Evolutionary conservation across 768 basidiomycete species (phyloP), one percentile per base, ranked within the genome.

Genomic region (Hygrocybe coccinea): DNA sequence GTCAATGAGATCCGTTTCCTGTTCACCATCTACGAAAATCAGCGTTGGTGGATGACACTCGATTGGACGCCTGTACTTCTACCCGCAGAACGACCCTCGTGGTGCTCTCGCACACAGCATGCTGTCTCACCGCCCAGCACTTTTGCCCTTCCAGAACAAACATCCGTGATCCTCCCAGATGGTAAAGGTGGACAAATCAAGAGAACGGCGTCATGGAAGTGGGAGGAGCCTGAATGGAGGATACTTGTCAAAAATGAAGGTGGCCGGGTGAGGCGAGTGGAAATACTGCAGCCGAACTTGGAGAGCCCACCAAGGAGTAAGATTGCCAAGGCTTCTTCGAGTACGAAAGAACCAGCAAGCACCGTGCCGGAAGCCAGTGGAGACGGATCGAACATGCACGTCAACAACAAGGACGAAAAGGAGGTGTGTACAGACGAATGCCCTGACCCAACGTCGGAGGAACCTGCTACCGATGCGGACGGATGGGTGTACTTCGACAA

Each of bases 31-130:
- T 86, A 91, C 65, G 93, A 97, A 69, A 95, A 95, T 70, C 93
- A 97, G 71, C 80, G 94, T 5, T 95, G 94, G 94, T 97, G 94
- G 94, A 84, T 97, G 82, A 93, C 89, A 11, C 80, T 97, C 43
- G 94, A 97, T 71, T 97, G 91, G 91, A 95, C 94, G 1, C 88
- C 90, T 2, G 92, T 93, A 1, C 80, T 97, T 7, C 80, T 97
- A 14, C 94, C 94, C 0, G 81, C 81, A 15, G 94, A 97, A 64
- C 85, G 93, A 4, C 91, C 94, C 0, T 89, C 90, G 1, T 97
- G 93, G 94, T 91, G 75, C 70, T 79, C 79, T 19, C 73, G 71
- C 25, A 68, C 71, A 54, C 83, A 79, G 60, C 74, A 76, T 61
- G 80, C 89, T 47, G 75, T 91, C 43, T 77, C 85, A 10, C 84